A percentile compares a stretch with the other conserved stretches of the same genome.
These are phyloP conservation scores for Vitis hybrid DNA, from an alignment of 177 flowering plant species.

Conservation along the genomic window DNA sequence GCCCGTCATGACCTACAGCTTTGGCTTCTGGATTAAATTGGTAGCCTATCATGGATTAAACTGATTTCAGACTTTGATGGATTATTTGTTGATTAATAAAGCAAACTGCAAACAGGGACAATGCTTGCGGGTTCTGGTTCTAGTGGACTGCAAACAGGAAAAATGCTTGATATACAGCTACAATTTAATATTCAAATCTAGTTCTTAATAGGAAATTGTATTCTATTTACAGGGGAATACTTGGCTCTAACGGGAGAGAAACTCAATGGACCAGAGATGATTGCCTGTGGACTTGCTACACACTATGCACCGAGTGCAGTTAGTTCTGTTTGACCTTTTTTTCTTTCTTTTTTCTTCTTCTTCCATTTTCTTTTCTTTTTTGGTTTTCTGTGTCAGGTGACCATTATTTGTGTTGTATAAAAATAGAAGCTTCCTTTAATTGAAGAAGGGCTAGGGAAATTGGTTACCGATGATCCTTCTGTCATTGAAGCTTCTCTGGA, in stretches of 20 bases:
- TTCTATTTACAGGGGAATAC: conserved; percentile 52
- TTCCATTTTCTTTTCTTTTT: neutral
- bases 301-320: conserved; percentile 50
- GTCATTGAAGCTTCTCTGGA: conserved; percentile 48
- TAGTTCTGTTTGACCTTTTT: conserved; percentile 11
- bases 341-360: neutral
- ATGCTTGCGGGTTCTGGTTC: no score
- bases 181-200: neutral
- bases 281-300: conserved; percentile 75
- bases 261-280: conserved; percentile 62
- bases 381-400: neutral
- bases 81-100: no score
- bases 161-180: no score
- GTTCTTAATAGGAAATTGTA: neutral
- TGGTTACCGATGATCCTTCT: conserved; percentile 71
- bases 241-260: conserved; percentile 61
- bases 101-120: no score
- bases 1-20: no score
- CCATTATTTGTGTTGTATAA: no score
- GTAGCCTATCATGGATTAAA: no score
- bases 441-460: conserved; percentile 52
- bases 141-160: no score
- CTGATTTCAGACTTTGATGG: no score
- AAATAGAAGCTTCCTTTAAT: conserved; percentile 48
- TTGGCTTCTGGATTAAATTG: no score